Evolutionary conservation across 1,284 basidiomycete species (phyloP), one percentile per base, ranked within the genome.

Genomic region (Vanrija humicola): DNA sequence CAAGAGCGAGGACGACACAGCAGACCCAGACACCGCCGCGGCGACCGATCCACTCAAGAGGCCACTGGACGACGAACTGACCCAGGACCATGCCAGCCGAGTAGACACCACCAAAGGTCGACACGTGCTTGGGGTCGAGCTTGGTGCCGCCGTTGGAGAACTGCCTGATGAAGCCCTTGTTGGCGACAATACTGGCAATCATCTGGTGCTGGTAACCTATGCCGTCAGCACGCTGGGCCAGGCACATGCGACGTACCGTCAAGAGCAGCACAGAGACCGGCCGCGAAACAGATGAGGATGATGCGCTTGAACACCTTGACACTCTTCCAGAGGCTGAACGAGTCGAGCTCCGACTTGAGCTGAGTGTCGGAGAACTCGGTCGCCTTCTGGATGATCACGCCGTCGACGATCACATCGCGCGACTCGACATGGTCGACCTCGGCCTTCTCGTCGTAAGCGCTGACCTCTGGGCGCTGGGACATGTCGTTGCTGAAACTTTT

Each of bases 41-140:
- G 12, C 69, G 61, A 28, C 69, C 69, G 19, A 67, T 58, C 10
- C 46, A 61, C 50, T 53, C 61, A 21, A 63, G 29, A 15, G 60
- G 48, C 38, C 62, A 50, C 26, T 66, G 64, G 28, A 66, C 67
- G 8, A 65, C 21, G 42, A 59, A 60, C 50, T 70, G 67, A 16
- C 34, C 34, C 2, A 34, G 34, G 12, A 34, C 34, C 34, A 34
- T 34, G 12, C 63, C 65, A 9, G 55, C 52, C 12, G 55, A 59
- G 40, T 64, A 63, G 25, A 67, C 54, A 40, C 63, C 68, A 9
- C 65, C 65, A 62, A 64, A 70, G 3, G 61, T 62, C 0, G 61
- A 56, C n/a, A 70, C 60, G 26, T 64, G 62, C 29, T 52, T 52
- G 4, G 63, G 55, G 12, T 42, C 18, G 15, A 65, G 50, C 10